phyloP scores from a whole-genome alignment of 169 alveolate genomes.

The Cryptosporidium sp. region DNA sequence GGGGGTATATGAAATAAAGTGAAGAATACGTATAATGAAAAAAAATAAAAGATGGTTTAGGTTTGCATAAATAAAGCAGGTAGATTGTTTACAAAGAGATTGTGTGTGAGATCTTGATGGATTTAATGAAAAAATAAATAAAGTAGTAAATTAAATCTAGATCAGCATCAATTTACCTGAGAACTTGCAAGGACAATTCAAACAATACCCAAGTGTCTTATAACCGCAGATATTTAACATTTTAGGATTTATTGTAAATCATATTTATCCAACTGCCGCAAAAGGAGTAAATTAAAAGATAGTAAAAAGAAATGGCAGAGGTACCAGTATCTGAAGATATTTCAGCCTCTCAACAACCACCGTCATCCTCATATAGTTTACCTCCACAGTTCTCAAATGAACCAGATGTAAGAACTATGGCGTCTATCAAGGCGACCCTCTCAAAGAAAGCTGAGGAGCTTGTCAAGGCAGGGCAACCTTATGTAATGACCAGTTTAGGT shows the following conservation, averaged over 20 bases:
- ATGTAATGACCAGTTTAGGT: conserved; percentile 88
- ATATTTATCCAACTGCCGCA: conserved; percentile 13
- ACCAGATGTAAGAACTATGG: conserved; percentile 75
- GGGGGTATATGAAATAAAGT: conserved; percentile 11
- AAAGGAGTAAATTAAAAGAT: background rate
- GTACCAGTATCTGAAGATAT: conserved; percentile 69
- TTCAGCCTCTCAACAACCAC: conserved; percentile 38
- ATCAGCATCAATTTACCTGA: conserved; percentile 12
- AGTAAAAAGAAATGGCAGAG: conserved; percentile 10
- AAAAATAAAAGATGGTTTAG: conserved; percentile 33
- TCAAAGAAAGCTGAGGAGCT: conserved; percentile 74
- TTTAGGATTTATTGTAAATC: conserved; percentile 10
- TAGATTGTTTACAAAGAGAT: conserved; percentile 3
- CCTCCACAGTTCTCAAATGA: conserved; percentile 74
- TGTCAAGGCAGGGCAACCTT: conserved; percentile 79
- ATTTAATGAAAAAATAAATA: conserved; percentile 29
- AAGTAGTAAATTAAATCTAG: background rate
- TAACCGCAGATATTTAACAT: conserved; percentile 3
- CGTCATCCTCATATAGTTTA: conserved; percentile 28
- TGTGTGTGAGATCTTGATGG: conserved; percentile 35
- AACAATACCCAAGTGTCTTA: background rate
- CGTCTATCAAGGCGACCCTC: conserved; percentile 74
- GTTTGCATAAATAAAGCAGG: conserved; percentile 20
- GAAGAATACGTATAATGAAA: conserved; percentile 32
- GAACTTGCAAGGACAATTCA: background rate